Evolutionary conservation across 2,329 filamentous ascomycete species (phyloP).

Genomic region (Ophiostoma pallidulum): DNA sequence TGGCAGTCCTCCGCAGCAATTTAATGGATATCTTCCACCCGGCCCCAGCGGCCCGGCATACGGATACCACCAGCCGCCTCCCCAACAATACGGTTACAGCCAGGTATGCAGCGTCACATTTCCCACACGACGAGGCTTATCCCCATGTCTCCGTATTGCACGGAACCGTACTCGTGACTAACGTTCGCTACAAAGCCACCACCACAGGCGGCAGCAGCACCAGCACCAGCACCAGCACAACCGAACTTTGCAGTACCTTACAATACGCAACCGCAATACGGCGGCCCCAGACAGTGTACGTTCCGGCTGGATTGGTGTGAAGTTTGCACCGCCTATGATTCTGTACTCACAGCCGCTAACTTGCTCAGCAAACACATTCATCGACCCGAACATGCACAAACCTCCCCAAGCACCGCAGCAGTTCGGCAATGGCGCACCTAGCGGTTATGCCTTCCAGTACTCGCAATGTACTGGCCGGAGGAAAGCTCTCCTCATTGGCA

Average conservation of each 20-base stretch:
- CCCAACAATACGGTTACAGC: constrained; percentile 11
- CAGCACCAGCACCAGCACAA: neutral
- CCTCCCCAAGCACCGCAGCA: constrained; percentile 12
- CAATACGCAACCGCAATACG: neutral
- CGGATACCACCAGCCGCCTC: constrained; percentile 11
- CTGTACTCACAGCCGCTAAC: neutral
- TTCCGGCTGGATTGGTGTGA: neutral
- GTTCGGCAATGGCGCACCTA: constrained; percentile 64
- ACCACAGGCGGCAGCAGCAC: constrained; percentile 2
- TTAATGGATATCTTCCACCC: constrained; percentile 11
- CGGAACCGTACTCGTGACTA: neutral
- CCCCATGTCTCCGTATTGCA: neutral
- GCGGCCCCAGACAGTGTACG: constrained; percentile 3
- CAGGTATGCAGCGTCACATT: constrained; percentile 9
- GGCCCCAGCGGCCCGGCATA: constrained; percentile 5
- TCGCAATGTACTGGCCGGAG: constrained; percentile 80
- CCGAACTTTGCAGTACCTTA: neutral
- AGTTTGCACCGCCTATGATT: neutral
- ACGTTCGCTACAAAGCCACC: neutral
- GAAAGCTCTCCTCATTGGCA: constrained; percentile 86
- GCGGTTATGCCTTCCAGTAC: constrained; percentile 78
- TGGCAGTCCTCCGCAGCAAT: constrained; percentile 10
- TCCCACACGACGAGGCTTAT: neutral
- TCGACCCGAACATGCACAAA: constrained; percentile 10
- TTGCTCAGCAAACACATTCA: constrained; percentile 2